A percentile compares a stretch with the other conserved stretches of the same genome.
These are phyloP conservation scores for Talaromyces sp. DNA, from an alignment of 2,329 filamentous ascomycete genomes.

Conservation along the genomic window DNA sequence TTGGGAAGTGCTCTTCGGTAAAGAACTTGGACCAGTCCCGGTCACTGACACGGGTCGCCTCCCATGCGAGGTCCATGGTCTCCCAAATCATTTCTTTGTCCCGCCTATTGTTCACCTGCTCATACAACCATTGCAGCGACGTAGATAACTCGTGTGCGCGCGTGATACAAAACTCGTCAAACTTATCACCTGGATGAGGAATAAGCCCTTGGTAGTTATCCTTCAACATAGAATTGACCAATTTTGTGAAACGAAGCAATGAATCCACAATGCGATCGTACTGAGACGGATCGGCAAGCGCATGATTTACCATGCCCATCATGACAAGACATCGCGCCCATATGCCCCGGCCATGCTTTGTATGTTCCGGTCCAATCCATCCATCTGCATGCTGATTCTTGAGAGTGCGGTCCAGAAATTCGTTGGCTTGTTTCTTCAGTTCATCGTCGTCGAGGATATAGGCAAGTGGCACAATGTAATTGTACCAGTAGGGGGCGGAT, in stretches of 20 bases:
- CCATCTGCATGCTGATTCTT: slow-evolving; percentile 18
- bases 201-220: slow-evolving; percentile 18
- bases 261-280: slow-evolving; percentile 18
- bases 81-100: slow-evolving; percentile 18
- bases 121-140: slow-evolving; percentile 18
- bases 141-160: slow-evolving; percentile 18
- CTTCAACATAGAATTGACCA: slow-evolving; percentile 17
- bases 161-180: slow-evolving; percentile 18
- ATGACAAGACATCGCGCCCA: slow-evolving; percentile 18
- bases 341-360: slow-evolving; percentile 13
- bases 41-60: slow-evolving; percentile 15
- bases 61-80: slow-evolving; percentile 19
- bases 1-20: slow-evolving; percentile 17
- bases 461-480: slow-evolving; percentile 18
- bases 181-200: slow-evolving; percentile 15
- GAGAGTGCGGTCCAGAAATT: slow-evolving; percentile 15
- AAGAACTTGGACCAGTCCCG: slow-evolving; percentile 19
- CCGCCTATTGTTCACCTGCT: slow-evolving; percentile 15
- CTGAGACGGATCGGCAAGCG: slow-evolving; percentile 15
- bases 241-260: slow-evolving; percentile 12
- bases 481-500: slow-evolving; percentile 19
- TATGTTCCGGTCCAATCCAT: slow-evolving; percentile 18
- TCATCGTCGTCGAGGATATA: slow-evolving; percentile 17
- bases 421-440: slow-evolving; percentile 17
- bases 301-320: slow-evolving; percentile 19